Evolutionary conservation across 148 eudicot species (phyloP).

Genomic region (Chenopodium formosanum): DNA sequence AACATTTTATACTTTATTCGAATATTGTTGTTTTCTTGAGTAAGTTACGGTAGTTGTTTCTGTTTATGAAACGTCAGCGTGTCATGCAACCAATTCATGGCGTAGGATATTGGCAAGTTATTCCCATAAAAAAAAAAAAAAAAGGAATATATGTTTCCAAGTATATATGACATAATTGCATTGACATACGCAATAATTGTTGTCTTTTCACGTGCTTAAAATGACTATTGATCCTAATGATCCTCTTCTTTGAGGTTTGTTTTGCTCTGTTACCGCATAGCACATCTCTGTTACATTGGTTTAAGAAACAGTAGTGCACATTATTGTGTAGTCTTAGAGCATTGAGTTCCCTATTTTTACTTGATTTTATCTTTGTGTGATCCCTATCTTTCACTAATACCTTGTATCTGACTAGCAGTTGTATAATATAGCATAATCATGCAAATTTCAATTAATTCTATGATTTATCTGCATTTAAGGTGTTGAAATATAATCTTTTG

Average conservation of each 20-base stretch:
- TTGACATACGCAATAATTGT: neutral
- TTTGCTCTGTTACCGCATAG: neutral
- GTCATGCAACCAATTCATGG: neutral
- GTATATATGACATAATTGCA: neutral
- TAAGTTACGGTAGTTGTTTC: neutral
- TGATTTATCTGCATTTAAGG: neutral
- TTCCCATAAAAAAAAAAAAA: too few species aligned
- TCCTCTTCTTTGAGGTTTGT: neutral
- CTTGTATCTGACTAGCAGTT: neutral
- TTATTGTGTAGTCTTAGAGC: neutral
- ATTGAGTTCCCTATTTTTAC: too few species aligned
- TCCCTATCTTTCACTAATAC: neutral
- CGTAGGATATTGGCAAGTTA: too few species aligned
- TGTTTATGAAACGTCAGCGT: neutral
- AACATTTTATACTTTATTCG: neutral
- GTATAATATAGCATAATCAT: neutral
- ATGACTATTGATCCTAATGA: too few species aligned
- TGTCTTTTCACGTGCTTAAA: neutral
- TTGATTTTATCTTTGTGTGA: neutral
- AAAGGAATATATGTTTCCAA: neutral
- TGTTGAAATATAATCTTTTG: neutral
- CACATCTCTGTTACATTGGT: neutral
- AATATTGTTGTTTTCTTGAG: neutral
- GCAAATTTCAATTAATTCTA: neutral
- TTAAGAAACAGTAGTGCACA: neutral